Evolutionary conservation across 495 filamentous ascomycete genomes (phyloP).

Genomic region (Elasticomyces elasticus): DNA sequence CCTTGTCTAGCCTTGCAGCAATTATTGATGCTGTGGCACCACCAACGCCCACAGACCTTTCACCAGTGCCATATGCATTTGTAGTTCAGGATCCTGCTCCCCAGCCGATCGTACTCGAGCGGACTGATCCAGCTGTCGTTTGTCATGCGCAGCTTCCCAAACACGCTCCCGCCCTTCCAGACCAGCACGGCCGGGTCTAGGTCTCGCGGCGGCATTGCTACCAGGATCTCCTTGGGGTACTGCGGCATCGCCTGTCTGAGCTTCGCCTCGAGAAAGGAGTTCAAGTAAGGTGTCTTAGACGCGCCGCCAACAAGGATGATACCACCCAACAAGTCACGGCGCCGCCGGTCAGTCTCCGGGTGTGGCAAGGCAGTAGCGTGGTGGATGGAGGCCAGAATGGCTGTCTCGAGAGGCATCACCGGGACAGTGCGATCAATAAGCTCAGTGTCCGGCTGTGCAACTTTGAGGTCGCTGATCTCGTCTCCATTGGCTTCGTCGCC

Average conservation of each 20-base stretch:
- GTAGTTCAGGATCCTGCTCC: slow-evolving; percentile 66
- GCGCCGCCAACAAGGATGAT: slow-evolving; percentile 96
- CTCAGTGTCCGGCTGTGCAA: slow-evolving; percentile 41
- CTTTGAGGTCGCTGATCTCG: slow-evolving; percentile 32
- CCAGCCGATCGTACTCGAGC: slow-evolving; percentile 80
- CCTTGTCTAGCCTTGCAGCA: too few relatives aligned
- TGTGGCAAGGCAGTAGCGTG: slow-evolving; percentile 60
- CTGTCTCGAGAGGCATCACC: slow-evolving; percentile 70
- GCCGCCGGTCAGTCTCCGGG: slow-evolving; percentile 68
- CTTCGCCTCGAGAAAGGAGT: slow-evolving; percentile 67
- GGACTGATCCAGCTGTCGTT: slow-evolving; percentile 92
- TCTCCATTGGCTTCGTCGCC: slow-evolving; percentile 35
- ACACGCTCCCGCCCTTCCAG: slow-evolving; percentile 97
- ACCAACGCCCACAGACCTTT: too few relatives aligned
- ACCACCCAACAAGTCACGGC: slow-evolving; percentile 78
- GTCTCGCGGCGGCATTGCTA: slow-evolving; percentile 78
- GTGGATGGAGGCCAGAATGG: slow-evolving; percentile 76
- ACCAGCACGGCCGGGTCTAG: slow-evolving; percentile 89
- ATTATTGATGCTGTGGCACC: too few relatives aligned
- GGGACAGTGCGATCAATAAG: slow-evolving; percentile 78
- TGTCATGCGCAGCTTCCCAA: slow-evolving; percentile 73
- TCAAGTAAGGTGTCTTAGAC: slow-evolving; percentile 65
- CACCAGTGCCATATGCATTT: slow-evolving; percentile 82
- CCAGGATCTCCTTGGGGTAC: slow-evolving; percentile 71
- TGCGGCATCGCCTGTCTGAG: slow-evolving; percentile 59